These are phyloP conservation scores for Clausena lansium DNA, from an alignment of 345 rosid species.

Conservation along the genomic window DNA sequence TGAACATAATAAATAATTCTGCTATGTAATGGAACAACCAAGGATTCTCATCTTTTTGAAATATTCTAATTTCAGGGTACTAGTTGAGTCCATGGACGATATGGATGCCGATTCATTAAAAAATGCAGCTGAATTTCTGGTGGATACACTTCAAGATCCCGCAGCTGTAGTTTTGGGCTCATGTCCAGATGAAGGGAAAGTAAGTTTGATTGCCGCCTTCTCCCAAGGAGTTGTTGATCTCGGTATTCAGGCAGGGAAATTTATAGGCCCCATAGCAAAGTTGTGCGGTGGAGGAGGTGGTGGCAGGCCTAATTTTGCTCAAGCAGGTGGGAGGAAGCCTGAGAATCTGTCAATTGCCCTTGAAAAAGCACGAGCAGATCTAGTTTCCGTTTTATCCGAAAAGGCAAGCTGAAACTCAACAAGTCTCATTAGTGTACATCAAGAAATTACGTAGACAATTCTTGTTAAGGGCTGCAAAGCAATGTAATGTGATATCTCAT, in stretches of 20 bases:
- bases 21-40: neutral
- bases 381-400: conserved; percentile 49
- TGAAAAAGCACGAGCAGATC: conserved; percentile 70
- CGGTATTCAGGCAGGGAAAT: conserved; percentile 90
- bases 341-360: conserved; percentile 67
- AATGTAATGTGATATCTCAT: neutral
- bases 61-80: conserved; percentile 46
- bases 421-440: neutral
- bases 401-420: conserved; percentile 41
- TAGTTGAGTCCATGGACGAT: conserved; percentile 81
- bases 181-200: conserved; percentile 81
- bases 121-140: conserved; percentile 75
- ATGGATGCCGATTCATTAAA: conserved; percentile 81
- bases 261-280: conserved; percentile 80
- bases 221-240: conserved; percentile 61
- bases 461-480: neutral
- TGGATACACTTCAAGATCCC: conserved; percentile 69
- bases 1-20: neutral
- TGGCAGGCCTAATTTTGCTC: conserved; percentile 91
- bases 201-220: conserved; percentile 91
- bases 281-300: conserved; percentile 96
- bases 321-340: conserved; percentile 91
- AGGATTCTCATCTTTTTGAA: neutral
- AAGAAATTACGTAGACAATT: neutral
- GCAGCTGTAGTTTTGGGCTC: conserved; percentile 82